Evolutionary conservation across 192 early-diverging fungal genomes (phyloP).

Genomic region (Coemansia nantahalensis): DNA sequence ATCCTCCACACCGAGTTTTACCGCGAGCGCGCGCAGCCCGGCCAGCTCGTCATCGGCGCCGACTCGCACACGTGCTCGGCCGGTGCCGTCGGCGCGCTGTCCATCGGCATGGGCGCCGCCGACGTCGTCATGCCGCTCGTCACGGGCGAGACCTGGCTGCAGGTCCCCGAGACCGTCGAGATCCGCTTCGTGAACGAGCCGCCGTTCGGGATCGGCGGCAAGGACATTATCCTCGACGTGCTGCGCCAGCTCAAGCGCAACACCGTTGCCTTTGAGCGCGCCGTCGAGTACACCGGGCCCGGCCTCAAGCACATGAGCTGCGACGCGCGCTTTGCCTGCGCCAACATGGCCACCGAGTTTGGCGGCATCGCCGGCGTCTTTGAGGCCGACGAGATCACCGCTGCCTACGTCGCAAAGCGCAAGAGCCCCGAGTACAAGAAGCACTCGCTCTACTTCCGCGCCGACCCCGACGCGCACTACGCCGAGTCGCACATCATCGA

Average conservation of each 20-base stretch:
- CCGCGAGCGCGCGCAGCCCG: conserved; percentile 77
- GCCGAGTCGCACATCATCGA: conserved; percentile 77
- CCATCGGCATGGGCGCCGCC: conserved; percentile 77
- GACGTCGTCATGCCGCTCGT: conserved; percentile 83
- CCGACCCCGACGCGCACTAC: conserved; percentile 72
- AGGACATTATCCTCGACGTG: conserved; percentile 77
- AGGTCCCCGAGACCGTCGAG: conserved; percentile 78
- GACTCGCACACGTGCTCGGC: conserved; percentile 83
- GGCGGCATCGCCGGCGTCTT: conserved; percentile 83
- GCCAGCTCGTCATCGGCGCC: conserved; percentile 76
- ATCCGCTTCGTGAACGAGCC: conserved; percentile 71
- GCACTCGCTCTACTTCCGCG: conserved; percentile 68
- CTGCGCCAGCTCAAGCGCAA: conserved; percentile 81
- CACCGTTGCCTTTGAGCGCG: conserved; percentile 77
- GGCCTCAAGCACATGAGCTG: conserved; percentile 77
- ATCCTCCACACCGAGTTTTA: too few species aligned
- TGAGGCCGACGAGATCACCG: conserved; percentile 71
- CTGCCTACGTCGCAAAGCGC: conserved; percentile 70
- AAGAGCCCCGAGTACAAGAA: conserved; percentile 69
- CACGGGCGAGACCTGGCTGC: conserved; percentile 79
- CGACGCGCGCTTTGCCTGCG: conserved; percentile 77
- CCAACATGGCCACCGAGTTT: conserved; percentile 87
- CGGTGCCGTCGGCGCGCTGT: conserved; percentile 73
- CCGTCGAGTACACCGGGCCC: conserved; percentile 74
- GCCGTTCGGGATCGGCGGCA: conserved; percentile 77